Percentiles rank a stretch among this genome's conserved stretches.
Evolutionary conservation across 768 basidiomycete species (phyloP).

Genomic region (Sutorius australiensis): DNA sequence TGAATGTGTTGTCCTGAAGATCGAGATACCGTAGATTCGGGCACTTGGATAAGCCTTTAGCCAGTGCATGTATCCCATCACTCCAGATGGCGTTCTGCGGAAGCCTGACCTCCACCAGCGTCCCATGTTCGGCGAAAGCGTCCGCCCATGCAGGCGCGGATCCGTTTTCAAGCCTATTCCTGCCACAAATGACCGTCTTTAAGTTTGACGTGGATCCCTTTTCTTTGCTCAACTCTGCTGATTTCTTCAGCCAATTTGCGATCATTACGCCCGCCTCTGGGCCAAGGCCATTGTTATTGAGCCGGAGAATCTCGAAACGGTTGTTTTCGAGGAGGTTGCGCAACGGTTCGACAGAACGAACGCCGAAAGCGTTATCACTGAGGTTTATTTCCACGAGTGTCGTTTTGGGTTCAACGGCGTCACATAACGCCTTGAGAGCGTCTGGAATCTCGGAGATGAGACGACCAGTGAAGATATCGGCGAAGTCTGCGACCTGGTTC

Average conservation of each 20-base stretch:
- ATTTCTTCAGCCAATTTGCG: slow-evolving; percentile 76
- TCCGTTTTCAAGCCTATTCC: slow-evolving; percentile 94
- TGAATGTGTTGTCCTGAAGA: slow-evolving; percentile 89
- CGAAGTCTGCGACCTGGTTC: slow-evolving; percentile 86
- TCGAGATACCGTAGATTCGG: slow-evolving; percentile 71
- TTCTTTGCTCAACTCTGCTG: slow-evolving; percentile 62
- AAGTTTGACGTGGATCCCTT: slow-evolving; percentile 71
- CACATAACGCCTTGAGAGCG: slow-evolving; percentile 84
- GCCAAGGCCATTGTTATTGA: slow-evolving; percentile 97
- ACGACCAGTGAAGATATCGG: slow-evolving; percentile 97
- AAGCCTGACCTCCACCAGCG: slow-evolving; percentile 82
- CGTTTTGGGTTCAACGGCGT: slow-evolving; percentile 75
- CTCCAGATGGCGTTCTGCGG: slow-evolving; percentile 98
- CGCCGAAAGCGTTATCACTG: slow-evolving; percentile 95
- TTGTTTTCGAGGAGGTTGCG: slow-evolving; percentile 85
- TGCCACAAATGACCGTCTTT: slow-evolving; percentile 82
- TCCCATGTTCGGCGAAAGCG: slow-evolving; percentile 82
- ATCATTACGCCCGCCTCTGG: slow-evolving; percentile 83
- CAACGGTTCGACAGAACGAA: slow-evolving; percentile 90
- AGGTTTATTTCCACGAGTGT: slow-evolving; percentile 86
- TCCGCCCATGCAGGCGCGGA: slow-evolving; percentile 80
- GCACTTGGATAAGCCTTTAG: slow-evolving; percentile 68
- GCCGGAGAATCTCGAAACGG: slow-evolving; percentile 72
- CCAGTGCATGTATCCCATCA: slow-evolving; percentile 81
- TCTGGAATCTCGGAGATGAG: slow-evolving; percentile 92